Conservation (phyloP, 768 basidiomycete species). For the Boletus reticuloceps region DNA sequence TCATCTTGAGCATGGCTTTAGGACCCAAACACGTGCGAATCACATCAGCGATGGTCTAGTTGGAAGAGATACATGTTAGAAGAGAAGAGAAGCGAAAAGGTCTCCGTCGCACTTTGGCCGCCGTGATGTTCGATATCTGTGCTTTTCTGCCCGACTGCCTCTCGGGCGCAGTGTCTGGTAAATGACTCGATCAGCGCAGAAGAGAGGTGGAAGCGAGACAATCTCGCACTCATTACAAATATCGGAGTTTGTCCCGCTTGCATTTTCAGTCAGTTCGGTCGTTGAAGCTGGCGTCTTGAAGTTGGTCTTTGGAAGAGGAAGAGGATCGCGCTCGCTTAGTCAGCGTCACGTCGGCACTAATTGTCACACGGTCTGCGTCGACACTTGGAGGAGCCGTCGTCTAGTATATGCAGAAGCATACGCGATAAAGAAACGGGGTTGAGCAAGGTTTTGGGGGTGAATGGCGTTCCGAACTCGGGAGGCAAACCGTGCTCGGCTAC, state of each 20-base stretch:
- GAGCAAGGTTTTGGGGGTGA: no score
- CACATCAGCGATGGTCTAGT: constrained; percentile 94
- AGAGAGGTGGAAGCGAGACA: background rate
- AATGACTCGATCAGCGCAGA: background rate
- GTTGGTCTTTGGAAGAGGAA: no score
- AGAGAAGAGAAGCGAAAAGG: constrained; percentile 42
- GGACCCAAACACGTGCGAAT: constrained; percentile 97
- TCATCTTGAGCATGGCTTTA: constrained; percentile 99
- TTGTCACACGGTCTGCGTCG: no score
- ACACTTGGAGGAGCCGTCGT: no score
- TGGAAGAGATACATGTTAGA: background rate
- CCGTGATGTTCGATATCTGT: constrained; percentile 94
- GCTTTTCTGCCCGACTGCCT: constrained; percentile 93
- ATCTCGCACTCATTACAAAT: no score
- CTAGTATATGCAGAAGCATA: no score
- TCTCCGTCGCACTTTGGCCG: constrained; percentile 72
- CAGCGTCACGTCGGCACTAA: no score
- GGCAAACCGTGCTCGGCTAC: no score
- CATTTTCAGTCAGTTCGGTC: constrained; percentile 15
- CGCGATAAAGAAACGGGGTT: no score
- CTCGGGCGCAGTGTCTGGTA: constrained; percentile 86
- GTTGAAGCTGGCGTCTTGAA: no score
- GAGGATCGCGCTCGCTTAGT: no score
- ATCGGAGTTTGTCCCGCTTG: constrained; percentile 48
- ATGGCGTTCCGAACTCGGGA: no score